Conservation (phyloP, 2,329 filamentous ascomycete genomes). For the Scedosporium minutisporum region DNA sequence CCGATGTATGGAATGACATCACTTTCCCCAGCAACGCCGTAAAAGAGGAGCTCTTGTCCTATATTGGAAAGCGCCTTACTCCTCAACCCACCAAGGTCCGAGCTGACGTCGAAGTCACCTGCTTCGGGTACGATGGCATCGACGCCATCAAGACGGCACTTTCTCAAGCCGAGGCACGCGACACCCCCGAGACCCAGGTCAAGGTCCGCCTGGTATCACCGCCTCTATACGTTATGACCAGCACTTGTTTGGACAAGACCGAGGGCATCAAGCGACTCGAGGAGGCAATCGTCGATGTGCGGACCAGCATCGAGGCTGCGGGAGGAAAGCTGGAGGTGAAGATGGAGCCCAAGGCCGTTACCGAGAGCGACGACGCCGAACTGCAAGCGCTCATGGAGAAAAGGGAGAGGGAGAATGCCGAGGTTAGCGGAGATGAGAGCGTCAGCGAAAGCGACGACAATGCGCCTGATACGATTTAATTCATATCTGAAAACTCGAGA, state of each 20-base stretch:
- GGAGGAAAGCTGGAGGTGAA: slow-evolving; percentile 80
- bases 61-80: slow-evolving; percentile 94
- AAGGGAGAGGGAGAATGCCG: slow-evolving; percentile 92
- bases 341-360: slow-evolving; percentile 99
- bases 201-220: slow-evolving; percentile 98
- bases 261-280: slow-evolving; percentile 76
- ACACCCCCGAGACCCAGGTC: slow-evolving; percentile 86
- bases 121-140: slow-evolving; percentile 94
- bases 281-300: slow-evolving; percentile 81
- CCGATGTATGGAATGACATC: slow-evolving; percentile 91
- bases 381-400: slow-evolving; percentile 98
- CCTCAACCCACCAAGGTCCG: slow-evolving; percentile 98
- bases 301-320: slow-evolving; percentile 65
- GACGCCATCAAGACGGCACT: slow-evolving; percentile 94
- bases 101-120: slow-evolving; percentile 93
- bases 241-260: slow-evolving; percentile 88
- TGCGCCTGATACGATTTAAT: slow-evolving; percentile 31
- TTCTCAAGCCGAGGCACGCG: slow-evolving; percentile 81
- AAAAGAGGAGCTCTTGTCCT: slow-evolving; percentile 81
- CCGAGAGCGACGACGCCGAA: slow-evolving; percentile 95
- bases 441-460: slow-evolving; percentile 91
- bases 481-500: not conserved
- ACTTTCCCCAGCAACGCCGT: slow-evolving; percentile 78
- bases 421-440: slow-evolving; percentile 96
- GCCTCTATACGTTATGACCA: slow-evolving; percentile 91